These are phyloP conservation scores for Onygenales sp. DNA, from an alignment of 2,329 filamentous ascomycete genomes.

Conservation along the genomic window DNA sequence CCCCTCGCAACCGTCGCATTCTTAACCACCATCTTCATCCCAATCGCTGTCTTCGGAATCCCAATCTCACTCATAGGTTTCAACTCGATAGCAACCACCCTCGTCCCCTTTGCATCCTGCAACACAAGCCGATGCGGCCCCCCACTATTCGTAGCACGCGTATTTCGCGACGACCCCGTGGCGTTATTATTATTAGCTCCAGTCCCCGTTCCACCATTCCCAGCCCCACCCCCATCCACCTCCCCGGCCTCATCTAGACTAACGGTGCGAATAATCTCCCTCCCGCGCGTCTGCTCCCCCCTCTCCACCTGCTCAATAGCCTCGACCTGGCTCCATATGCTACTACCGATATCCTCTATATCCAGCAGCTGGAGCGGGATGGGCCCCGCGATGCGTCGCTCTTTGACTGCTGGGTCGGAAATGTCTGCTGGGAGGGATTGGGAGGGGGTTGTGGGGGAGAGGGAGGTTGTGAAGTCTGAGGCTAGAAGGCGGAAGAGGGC, in stretches of 20 bases:
- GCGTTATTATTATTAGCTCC: constrained; percentile 10
- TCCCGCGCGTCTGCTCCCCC: constrained; percentile 48
- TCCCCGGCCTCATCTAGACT: constrained; percentile 38
- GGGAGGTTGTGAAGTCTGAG: constrained; percentile 60
- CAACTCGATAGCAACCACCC: constrained; percentile 65
- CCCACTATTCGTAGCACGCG: constrained; percentile 13
- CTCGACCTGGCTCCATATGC: constrained; percentile 81
- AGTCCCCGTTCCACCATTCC: constrained; percentile 6
- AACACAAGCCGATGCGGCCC: constrained; percentile 72
- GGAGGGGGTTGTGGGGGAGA: constrained; percentile 25
- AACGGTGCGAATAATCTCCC: constrained; percentile 71
- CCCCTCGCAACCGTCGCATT: constrained; percentile 60
- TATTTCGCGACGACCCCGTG: background rate
- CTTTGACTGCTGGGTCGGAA: constrained; percentile 44
- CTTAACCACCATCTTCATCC: constrained; percentile 68
- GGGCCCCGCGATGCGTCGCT: constrained; percentile 49
- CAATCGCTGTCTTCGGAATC: constrained; percentile 55
- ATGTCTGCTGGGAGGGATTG: constrained; percentile 48
- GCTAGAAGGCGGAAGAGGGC: constrained; percentile 71
- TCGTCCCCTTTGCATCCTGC: constrained; percentile 66
- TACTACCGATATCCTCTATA: constrained; percentile 70
- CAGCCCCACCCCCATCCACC: constrained; percentile 1
- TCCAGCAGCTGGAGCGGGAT: constrained; percentile 76
- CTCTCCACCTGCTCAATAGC: constrained; percentile 48
- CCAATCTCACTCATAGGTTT: constrained; percentile 55